Evolutionary conservation across 305 asterid genomes (phyloP).

Genomic region (Fraxinus greggii): DNA sequence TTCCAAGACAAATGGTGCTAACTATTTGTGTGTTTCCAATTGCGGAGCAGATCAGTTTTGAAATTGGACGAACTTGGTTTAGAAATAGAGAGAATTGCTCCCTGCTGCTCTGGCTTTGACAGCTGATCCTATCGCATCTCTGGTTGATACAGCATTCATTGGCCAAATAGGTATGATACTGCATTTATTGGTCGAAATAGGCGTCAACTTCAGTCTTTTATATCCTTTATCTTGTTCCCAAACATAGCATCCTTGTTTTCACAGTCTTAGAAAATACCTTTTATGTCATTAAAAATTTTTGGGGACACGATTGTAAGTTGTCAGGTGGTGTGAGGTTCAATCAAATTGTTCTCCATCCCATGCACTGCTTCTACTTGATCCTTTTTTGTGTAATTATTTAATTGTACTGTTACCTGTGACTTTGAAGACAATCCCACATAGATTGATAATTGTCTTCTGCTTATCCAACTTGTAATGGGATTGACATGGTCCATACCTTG

Average conservation of each 20-base stretch:
- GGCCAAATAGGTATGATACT: constrained; percentile 64
- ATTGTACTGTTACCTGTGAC: neutral
- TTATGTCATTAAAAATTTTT: neutral
- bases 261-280: neutral
- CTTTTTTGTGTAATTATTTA: neutral
- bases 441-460: neutral
- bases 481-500: neutral
- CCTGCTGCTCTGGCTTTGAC: constrained; percentile 82
- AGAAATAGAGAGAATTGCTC: constrained; percentile 64
- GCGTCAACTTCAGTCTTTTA: neutral
- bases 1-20: neutral
- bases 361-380: neutral
- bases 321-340: neutral
- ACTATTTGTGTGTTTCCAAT: neutral
- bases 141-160: constrained; percentile 71
- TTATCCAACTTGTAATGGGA: neutral
- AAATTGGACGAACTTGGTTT: constrained; percentile 61
- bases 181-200: neutral
- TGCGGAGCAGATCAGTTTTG: constrained; percentile 47
- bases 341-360: neutral
- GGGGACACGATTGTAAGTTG: neutral
- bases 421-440: neutral
- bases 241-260: neutral
- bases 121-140: constrained; percentile 88
- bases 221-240: neutral